phyloP scores from a whole-genome alignment of 306 rosid species.

The Quillaja saponaria region DNA sequence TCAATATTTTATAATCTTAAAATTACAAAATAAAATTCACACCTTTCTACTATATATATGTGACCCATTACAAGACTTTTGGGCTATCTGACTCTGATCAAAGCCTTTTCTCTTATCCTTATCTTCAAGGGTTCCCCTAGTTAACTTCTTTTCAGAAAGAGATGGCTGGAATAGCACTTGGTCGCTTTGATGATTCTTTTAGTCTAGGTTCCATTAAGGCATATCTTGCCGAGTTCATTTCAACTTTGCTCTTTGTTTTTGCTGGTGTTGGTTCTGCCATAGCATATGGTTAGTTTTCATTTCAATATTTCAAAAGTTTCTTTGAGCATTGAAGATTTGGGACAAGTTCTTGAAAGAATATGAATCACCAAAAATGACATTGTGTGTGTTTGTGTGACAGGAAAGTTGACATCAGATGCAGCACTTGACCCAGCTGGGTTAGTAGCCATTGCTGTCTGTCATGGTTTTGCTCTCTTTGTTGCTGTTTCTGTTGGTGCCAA shows the following conservation, averaged over 20 bases:
- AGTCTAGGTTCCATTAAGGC: conserved; percentile 46
- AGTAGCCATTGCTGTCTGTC: conserved; percentile 50
- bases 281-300: conserved; percentile 39
- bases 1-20: too few species aligned
- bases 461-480: conserved; percentile 58
- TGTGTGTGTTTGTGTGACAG: conserved; percentile 15
- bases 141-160: background rate
- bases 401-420: conserved; percentile 47
- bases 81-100: conserved; percentile 12
- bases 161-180: conserved; percentile 50
- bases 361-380: too few species aligned
- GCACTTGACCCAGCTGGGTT: conserved; percentile 58
- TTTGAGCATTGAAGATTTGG: too few species aligned
- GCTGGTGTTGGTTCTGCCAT: conserved; percentile 57
- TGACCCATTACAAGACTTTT: conserved; percentile 20
- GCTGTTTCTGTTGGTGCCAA: conserved; percentile 53
- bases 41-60: too few species aligned
- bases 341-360: too few species aligned
- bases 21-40: too few species aligned
- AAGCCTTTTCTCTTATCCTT: background rate
- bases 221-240: conserved; percentile 59
- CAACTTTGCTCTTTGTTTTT: conserved; percentile 56
- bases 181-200: conserved; percentile 51
- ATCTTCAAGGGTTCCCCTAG: background rate
- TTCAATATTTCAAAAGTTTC: background rate